Base-by-base conservation (phyloP, 306 rosid genomes). In the Ormosia semicastrata region DNA sequence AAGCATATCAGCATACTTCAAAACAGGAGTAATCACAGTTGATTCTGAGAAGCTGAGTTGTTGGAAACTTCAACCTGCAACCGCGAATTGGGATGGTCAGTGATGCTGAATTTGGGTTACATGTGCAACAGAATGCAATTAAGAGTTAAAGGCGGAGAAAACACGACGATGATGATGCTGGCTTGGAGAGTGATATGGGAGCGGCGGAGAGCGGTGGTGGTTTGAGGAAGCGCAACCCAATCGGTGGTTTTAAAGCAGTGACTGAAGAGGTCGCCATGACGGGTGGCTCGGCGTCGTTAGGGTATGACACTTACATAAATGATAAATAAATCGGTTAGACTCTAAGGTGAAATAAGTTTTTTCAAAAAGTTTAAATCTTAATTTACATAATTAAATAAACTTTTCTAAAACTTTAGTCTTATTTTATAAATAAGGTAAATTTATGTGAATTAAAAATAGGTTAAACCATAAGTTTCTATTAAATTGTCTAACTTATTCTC, bases 61-160 rank as follows among this genome's bases (percentile, higher is more conserved):
- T 6, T 29, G 73, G 74, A 32, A 81, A 81, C 14, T 14, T 71
- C 66, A 49, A 71, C 43, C 78, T 80, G 73, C 34, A 62, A 71
- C 40, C 0, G 18, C 32, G 65, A 33, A 58, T 2, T 2, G 2
- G 3, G 77, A 59, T 37, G 15, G 43, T 67, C 1, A 63, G 46
- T 7, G 69, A 63, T 1, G 29, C 44, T 36, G 58, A 60, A 33
- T 1, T 8, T 29, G 0, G 24, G 13, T 15, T 2, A 18, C 0
- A 24, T 0, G 24, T 24, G 24, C 24, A 5, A 18, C 3, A 9
- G 18, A 54, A 78, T 30, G 58, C 14, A 41, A 78, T 67, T 9
- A 54, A 53, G 34, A 52, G 37, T 18, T 17, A 9, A 58, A 29
- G 57, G 40, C 2, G 39, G 53, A 54, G 57, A 54, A 67, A 30